phyloP scores from a whole-genome alignment of 2,329 filamentous ascomycete species.

The Pezicula neosporulosa region DNA sequence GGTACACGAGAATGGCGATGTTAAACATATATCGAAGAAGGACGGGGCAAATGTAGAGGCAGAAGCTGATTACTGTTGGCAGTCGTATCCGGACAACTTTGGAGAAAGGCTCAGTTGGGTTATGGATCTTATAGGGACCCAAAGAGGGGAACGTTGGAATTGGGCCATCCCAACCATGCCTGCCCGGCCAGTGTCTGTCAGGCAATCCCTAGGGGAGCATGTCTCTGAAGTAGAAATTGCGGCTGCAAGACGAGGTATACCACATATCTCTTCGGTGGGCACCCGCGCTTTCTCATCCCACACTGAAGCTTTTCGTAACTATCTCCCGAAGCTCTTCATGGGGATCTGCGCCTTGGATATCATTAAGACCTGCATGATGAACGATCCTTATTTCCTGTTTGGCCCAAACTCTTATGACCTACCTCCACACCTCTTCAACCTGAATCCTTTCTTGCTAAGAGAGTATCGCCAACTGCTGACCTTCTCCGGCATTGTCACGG shows the following conservation, averaged over 20 bases:
- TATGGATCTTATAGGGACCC: conserved; percentile 49
- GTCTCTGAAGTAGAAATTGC: conserved; percentile 30
- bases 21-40: neutral
- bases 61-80: conserved; percentile 54
- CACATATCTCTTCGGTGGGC: conserved; percentile 39
- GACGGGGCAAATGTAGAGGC: conserved; percentile 16
- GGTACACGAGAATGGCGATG: neutral
- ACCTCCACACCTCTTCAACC: conserved; percentile 38
- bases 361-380: conserved; percentile 64
- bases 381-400: conserved; percentile 74
- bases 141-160: conserved; percentile 58
- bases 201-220: conserved; percentile 31
- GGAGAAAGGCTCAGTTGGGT: conserved; percentile 51
- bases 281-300: conserved; percentile 40
- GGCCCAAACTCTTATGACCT: conserved; percentile 41
- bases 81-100: conserved; percentile 52
- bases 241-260: neutral
- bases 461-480: conserved; percentile 55
- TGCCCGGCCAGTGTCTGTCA: conserved; percentile 38
- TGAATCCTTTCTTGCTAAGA: conserved; percentile 44
- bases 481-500: conserved; percentile 52
- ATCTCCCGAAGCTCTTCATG: conserved; percentile 43
- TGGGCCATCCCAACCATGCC: conserved; percentile 50
- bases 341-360: conserved; percentile 68
- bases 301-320: conserved; percentile 40